Percentiles rank a stretch among this genome's conserved stretches.
phyloP scores from a whole-genome alignment of 495 filamentous ascomycete genomes.

The Chaetomium tenue region DNA sequence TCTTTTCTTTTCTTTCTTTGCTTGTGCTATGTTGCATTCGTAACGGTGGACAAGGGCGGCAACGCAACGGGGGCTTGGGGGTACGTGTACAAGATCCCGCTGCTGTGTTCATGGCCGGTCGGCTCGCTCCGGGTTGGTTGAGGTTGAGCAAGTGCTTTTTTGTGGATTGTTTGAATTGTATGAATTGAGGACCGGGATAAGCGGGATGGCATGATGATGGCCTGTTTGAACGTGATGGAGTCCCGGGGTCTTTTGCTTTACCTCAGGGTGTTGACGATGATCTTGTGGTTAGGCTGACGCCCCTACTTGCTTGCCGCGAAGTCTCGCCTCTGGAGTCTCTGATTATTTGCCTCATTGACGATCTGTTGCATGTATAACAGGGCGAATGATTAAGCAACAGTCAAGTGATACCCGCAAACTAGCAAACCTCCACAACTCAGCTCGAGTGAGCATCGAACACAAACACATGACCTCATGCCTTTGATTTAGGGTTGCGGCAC shows the following conservation, averaged over 20 bases:
- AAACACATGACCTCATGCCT: not conserved
- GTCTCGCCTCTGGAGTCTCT: not conserved
- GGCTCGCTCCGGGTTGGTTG: not conserved
- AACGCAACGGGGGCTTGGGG: not conserved
- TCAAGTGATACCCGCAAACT: not conserved
- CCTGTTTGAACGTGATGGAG: not conserved
- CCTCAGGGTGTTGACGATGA: not conserved
- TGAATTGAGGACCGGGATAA: too few species aligned
- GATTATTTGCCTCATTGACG: not conserved
- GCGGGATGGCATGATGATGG: not conserved
- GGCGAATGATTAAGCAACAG: not conserved
- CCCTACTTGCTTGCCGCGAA: not conserved
- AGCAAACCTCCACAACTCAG: not conserved
- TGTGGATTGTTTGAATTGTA: too few species aligned
- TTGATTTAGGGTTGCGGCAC: not conserved
- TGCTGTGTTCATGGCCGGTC: not conserved
- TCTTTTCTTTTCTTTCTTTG: not conserved
- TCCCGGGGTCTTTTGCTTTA: not conserved
- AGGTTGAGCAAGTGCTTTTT: not conserved
- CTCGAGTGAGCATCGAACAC: conserved; percentile 1
- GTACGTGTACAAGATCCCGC: not conserved
- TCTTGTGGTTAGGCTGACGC: not conserved
- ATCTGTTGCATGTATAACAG: not conserved
- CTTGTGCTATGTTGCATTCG: not conserved
- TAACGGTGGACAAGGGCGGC: not conserved